Evolutionary conservation across 805 yeast species (phyloP), one percentile per base, ranked within the genome.

Genomic region (Kodamaea restingae): DNA sequence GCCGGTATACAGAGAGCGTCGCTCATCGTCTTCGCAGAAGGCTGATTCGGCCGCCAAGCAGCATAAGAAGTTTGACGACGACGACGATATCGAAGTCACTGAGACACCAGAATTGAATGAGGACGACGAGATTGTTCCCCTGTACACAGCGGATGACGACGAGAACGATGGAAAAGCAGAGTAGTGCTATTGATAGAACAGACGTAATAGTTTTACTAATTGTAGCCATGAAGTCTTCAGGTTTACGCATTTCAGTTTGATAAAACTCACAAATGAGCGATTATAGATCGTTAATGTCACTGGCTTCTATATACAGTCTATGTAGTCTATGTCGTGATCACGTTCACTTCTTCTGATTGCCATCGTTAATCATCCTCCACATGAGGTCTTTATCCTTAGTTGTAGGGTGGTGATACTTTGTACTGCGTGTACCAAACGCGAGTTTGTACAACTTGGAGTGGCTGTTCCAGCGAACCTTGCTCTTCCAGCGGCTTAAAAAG

Each of bases 1-100:
- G 49, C 81, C 84, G 3, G 75, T 78, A 3, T 73, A 66, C 36
- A 60, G 70, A 45, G 70, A 68, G 40, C 55, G 61, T 32, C 55
- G 60, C 25, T 35, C 53, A 3, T 54, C 51, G 7, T 56, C 66
- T 42, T 63, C 36, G 4, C 33, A 34, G 32, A 41, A 47, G 4
- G 32, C 14, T 25, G 28, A 43, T 12, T 24, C 32, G 12, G 26
- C 41, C 14, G 42, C 32, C 18, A 54, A 53, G 43, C 78, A 76
- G 51, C 75, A 68, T 52, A 73, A 65, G 35, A 76, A 76, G 47
- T 54, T 46, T 12, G 51, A 44, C n/a, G 51, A 44, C 12, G 49
- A 38, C 8, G 55, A 48, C 12, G 50, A 43, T 10, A 33, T 50
- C 29, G 42, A 30, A 35, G 50, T 44, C 18, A 44, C 42, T 12